These are phyloP conservation scores for Hypomyces perniciosus DNA, from an alignment of 2,329 filamentous ascomycete genomes.

Conservation along the genomic window DNA sequence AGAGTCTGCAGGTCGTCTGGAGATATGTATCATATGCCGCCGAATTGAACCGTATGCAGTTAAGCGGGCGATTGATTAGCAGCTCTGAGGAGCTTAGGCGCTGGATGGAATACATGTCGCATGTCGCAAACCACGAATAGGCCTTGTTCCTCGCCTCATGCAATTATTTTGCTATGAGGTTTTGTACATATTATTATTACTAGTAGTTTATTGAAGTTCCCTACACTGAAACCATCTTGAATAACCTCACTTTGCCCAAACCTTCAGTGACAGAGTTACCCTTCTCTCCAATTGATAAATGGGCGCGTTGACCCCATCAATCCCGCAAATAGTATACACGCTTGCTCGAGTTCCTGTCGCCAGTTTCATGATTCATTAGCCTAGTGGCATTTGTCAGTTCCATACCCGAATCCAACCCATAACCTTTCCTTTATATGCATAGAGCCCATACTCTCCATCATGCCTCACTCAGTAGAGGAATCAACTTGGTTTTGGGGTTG, in stretches of 20 bases:
- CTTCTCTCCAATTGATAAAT: not conserved
- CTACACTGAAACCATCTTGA: too few relatives aligned
- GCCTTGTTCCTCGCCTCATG: too few relatives aligned
- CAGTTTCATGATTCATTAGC: not conserved
- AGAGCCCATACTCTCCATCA: too few relatives aligned
- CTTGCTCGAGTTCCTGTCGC: not conserved
- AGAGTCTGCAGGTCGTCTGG: not conserved
- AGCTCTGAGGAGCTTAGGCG: not conserved
- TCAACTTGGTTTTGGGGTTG: constrained; percentile 18
- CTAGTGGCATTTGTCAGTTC: not conserved
- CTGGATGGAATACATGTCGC: not conserved
- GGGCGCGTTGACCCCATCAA: not conserved
- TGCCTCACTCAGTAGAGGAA: not conserved
- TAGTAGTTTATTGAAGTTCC: too few relatives aligned
- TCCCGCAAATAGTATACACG: too few relatives aligned
- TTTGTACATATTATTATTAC: too few relatives aligned
- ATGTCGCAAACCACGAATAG: too few relatives aligned
- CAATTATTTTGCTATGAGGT: too few relatives aligned
- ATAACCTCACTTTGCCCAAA: too few relatives aligned
- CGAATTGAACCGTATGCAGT: constrained; percentile 19
- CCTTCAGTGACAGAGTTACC: too few relatives aligned
- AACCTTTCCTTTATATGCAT: too few relatives aligned
- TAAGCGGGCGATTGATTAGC: constrained; percentile 19
- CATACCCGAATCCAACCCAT: too few relatives aligned
- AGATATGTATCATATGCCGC: not conserved